phyloP scores from a whole-genome alignment of 441 rosid genomes.

The Arabidopsis lyrata region DNA sequence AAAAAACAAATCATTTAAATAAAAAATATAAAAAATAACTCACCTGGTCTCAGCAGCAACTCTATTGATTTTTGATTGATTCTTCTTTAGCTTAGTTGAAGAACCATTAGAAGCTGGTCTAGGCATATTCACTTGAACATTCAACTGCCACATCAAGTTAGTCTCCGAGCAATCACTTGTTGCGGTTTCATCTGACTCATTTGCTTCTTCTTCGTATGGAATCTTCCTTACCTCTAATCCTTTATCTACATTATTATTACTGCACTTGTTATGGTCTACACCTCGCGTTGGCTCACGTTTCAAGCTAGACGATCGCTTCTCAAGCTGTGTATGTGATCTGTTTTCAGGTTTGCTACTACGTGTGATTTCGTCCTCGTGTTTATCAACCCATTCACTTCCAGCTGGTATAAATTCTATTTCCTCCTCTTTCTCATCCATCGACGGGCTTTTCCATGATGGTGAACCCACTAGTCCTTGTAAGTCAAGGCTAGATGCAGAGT shows the following conservation, averaged over 20 bases:
- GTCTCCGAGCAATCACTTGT: conserved; percentile 73
- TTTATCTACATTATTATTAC: conserved; percentile 49
- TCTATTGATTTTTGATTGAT: conserved; percentile 44
- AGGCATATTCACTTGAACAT: conserved; percentile 63
- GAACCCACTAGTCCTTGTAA: conserved; percentile 59
- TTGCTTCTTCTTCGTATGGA: conserved; percentile 50
- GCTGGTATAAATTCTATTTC: conserved; percentile 55
- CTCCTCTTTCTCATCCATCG: conserved; percentile 52
- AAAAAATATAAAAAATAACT: background rate
- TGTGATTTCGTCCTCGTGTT: conserved; percentile 43
- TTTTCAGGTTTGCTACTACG: conserved; percentile 50
- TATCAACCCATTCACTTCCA: conserved; percentile 74
- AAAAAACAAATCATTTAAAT: background rate
- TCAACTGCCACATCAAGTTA: conserved; percentile 61
- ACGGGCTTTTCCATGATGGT: conserved; percentile 49
- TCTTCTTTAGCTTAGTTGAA: conserved; percentile 57
- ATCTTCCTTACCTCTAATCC: conserved; percentile 57
- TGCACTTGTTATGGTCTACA: conserved; percentile 51
- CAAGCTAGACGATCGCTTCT: conserved; percentile 46
- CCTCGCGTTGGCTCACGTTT: conserved; percentile 51
- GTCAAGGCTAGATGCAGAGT: conserved; percentile 59
- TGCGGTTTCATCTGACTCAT: conserved; percentile 65
- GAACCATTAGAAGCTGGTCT: conserved; percentile 50
- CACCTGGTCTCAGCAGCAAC: conserved; percentile 37
- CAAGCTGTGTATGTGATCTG: conserved; percentile 51